phyloP scores from a whole-genome alignment of 2,329 filamentous ascomycete genomes.

The Fusarium tupiense region DNA sequence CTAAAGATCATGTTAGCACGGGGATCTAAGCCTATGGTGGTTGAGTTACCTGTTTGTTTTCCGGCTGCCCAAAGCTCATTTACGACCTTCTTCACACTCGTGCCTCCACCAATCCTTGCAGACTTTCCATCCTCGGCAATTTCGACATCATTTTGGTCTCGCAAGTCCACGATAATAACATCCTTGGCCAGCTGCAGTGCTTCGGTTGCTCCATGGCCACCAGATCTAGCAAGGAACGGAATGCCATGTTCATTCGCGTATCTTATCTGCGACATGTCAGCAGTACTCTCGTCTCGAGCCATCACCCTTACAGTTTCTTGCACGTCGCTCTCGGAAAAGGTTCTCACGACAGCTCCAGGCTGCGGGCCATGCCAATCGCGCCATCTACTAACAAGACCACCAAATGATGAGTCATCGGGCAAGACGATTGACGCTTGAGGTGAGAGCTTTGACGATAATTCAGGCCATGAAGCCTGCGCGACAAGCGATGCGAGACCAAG shows the following conservation, averaged over 20 bases:
- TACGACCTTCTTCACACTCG: conserved; percentile 14
- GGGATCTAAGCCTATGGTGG: accelerated
- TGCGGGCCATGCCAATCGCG: conserved; percentile 29
- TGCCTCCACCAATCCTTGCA: conserved; percentile 11
- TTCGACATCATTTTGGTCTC: background rate
- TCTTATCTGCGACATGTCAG: conserved; percentile 5
- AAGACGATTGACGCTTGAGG: conserved; percentile 10
- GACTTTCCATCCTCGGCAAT: background rate
- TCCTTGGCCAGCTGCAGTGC: conserved; percentile 17
- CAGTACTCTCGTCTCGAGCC: accelerated
- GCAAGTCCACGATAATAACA: conserved; percentile 14
- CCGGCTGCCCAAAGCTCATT: conserved; percentile 4
- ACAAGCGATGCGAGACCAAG: conserved; percentile 14
- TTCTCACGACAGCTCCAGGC: conserved; percentile 6
- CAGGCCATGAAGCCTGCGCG: background rate
- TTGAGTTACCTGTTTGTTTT: conserved; percentile 24
- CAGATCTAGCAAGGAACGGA: conserved; percentile 24
- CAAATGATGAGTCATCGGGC: background rate
- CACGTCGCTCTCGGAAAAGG: conserved; percentile 16
- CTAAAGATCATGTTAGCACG: background rate
- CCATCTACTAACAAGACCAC: conserved; percentile 9
- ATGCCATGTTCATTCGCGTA: conserved; percentile 16
- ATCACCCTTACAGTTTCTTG: conserved; percentile 14
- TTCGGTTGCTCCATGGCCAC: conserved; percentile 25
- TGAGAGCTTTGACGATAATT: conserved; percentile 15